Conservation (phyloP, 306 rosid species). For the Dryas octopetala region DNA sequence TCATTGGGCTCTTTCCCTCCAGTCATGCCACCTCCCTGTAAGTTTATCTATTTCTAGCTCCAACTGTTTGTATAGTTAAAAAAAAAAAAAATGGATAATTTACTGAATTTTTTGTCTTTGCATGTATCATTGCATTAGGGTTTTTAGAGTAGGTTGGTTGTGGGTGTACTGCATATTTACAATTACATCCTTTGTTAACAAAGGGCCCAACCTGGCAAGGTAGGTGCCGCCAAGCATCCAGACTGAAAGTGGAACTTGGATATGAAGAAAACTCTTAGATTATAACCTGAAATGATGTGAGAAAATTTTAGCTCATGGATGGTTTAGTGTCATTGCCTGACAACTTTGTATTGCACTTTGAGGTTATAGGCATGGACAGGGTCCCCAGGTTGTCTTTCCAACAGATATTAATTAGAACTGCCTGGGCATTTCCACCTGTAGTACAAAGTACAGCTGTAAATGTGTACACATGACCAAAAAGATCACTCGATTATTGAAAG, state of each 20-base stretch:
- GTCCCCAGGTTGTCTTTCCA: neutral
- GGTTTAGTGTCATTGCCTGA: neutral
- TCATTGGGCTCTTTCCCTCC: slow-evolving; percentile 85
- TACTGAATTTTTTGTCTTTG: neutral
- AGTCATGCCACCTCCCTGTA: slow-evolving; percentile 66
- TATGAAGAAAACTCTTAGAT: neutral
- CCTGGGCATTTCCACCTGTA: neutral
- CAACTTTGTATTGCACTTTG: neutral
- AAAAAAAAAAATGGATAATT: slow-evolving; percentile 7
- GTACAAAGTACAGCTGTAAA: neutral
- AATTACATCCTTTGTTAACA: neutral
- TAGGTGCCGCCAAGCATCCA: neutral
- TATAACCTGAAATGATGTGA: slow-evolving; percentile 5
- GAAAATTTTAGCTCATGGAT: neutral
- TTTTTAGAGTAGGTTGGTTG: slow-evolving; percentile 5
- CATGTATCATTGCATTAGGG: neutral
- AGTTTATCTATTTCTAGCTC: slow-evolving; percentile 42
- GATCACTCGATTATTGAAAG: neutral
- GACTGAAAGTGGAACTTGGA: neutral
- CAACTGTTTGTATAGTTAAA: slow-evolving; percentile 12
- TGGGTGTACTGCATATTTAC: neutral
- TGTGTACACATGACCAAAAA: neutral
- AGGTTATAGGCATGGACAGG: neutral
- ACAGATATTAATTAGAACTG: neutral
- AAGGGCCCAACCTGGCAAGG: neutral